phyloP scores from a whole-genome alignment of 768 basidiomycete species.

The Mycena galericulata region DNA sequence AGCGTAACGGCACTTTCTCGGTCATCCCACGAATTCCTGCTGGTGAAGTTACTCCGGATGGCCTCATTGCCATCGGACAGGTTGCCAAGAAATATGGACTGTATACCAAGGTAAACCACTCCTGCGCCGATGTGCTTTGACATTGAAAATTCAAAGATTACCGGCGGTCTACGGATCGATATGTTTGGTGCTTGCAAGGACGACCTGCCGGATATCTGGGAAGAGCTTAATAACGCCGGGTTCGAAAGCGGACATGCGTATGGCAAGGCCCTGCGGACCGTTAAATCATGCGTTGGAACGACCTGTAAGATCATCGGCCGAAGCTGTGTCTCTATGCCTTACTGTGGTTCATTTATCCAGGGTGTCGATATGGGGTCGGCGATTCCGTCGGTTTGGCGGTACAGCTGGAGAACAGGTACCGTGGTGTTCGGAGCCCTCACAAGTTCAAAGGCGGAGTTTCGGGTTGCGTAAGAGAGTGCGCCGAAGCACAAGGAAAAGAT shows the following conservation, averaged over 20 bases:
- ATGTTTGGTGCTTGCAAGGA: slow-evolving; percentile 62
- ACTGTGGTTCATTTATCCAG: slow-evolving; percentile 15
- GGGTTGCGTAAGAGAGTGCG: slow-evolving; percentile 82
- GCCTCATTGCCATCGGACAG: slow-evolving; percentile 70
- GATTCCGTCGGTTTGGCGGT: slow-evolving; percentile 83
- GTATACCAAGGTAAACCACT: slow-evolving; percentile 76
- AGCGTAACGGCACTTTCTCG: slow-evolving; percentile 77
- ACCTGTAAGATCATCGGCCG: slow-evolving; percentile 47
- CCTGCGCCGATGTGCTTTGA: no score
- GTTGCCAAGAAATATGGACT: slow-evolving; percentile 76
- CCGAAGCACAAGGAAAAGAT: slow-evolving; percentile 81
- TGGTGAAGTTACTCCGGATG: slow-evolving; percentile 78
- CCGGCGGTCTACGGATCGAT: slow-evolving; percentile 69
- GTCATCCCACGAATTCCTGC: slow-evolving; percentile 79
- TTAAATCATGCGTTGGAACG: slow-evolving; percentile 84
- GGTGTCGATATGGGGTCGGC: slow-evolving; percentile 80
- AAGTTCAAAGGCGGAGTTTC: slow-evolving; percentile 84
- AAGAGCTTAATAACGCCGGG: slow-evolving; percentile 70
- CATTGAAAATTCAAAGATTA: slow-evolving; percentile 50
- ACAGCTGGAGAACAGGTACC: slow-evolving; percentile 78
- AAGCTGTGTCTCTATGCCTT: not conserved
- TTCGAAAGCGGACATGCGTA: slow-evolving; percentile 86
- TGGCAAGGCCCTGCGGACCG: slow-evolving; percentile 76
- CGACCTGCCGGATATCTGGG: slow-evolving; percentile 52
- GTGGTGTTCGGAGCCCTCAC: slow-evolving; percentile 76